These are phyloP conservation scores for Globisporangium spiculum DNA, from an alignment of 352 stramenopile genomes.

Conservation along the genomic window DNA sequence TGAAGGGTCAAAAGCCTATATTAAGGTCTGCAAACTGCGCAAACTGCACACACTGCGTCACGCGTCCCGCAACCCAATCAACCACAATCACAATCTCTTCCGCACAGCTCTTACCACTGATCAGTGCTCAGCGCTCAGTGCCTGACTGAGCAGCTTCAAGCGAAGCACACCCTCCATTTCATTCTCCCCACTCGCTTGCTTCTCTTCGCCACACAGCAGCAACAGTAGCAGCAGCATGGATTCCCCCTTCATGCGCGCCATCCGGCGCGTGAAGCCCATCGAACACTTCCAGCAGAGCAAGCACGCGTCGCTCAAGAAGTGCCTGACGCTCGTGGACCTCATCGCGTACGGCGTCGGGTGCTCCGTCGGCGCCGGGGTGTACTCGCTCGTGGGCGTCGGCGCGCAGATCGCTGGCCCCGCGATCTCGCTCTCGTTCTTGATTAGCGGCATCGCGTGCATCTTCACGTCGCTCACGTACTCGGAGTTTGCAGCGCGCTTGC, in stretches of 20 bases:
- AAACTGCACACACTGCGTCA: not conserved
- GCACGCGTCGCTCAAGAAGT: constrained; percentile 46
- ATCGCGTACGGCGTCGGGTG: constrained; percentile 90
- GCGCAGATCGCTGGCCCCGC: constrained; percentile 82
- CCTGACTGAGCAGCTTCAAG: not conserved
- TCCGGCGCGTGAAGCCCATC: constrained; percentile 70
- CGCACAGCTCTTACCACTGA: not conserved
- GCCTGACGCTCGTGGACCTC: constrained; percentile 71
- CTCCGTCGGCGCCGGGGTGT: constrained; percentile 91
- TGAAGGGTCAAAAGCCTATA: not conserved
- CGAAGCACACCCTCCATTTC: not conserved
- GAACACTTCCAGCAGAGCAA: constrained; percentile 41
- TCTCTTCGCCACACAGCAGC: not conserved
- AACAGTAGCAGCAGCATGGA: constrained; percentile 29
- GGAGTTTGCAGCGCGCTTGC: constrained; percentile 84
- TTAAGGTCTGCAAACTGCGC: not conserved
- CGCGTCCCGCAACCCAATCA: not conserved
- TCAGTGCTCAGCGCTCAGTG: not conserved
- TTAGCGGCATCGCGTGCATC: constrained; percentile 86
- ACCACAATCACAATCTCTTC: not conserved
- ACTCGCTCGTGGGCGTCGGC: constrained; percentile 87
- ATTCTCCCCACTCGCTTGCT: not conserved
- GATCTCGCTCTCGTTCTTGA: constrained; percentile 90
- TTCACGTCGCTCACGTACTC: constrained; percentile 91
- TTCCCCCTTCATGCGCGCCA: constrained; percentile 42